phyloP scores from a whole-genome alignment of 257 asterid species.

The Solanum ossicruentum region DNA sequence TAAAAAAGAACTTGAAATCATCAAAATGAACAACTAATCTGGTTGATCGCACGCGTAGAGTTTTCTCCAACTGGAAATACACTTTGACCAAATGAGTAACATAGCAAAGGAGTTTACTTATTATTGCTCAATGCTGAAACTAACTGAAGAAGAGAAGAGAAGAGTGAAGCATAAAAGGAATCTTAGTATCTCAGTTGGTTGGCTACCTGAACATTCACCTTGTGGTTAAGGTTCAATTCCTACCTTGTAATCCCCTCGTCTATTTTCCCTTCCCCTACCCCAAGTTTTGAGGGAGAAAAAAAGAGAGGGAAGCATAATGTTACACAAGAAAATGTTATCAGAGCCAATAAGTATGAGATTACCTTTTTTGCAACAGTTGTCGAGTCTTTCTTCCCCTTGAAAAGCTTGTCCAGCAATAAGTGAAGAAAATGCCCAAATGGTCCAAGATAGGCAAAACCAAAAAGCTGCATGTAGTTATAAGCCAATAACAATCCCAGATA shows the following conservation, averaged over 20 bases:
- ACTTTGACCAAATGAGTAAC: not conserved
- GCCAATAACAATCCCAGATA: not conserved
- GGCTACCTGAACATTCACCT: no score
- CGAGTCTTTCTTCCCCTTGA: slow-evolving; percentile 64
- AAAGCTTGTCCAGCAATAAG: slow-evolving; percentile 64
- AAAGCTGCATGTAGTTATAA: slow-evolving; percentile 30
- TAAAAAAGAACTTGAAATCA: not conserved
- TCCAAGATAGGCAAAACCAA: slow-evolving; percentile 88
- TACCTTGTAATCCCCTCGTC: no score
- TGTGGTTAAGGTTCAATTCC: no score
- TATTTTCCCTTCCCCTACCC: no score
- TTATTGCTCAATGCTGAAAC: not conserved
- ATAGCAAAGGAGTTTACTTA: not conserved
- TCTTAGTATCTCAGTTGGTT: no score
- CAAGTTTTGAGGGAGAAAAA: not conserved
- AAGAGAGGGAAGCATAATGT: not conserved
- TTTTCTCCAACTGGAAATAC: not conserved
- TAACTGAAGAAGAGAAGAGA: not conserved
- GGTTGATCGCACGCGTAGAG: not conserved
- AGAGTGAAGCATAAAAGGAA: not conserved
- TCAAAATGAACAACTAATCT: not conserved
- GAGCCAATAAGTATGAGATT: not conserved
- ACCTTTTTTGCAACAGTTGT: not conserved
- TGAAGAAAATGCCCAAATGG: slow-evolving; percentile 88
- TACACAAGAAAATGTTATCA: not conserved